These are phyloP conservation scores for Catharanthus roseus DNA, from an alignment of 257 asterid genomes.

Conservation along the genomic window DNA sequence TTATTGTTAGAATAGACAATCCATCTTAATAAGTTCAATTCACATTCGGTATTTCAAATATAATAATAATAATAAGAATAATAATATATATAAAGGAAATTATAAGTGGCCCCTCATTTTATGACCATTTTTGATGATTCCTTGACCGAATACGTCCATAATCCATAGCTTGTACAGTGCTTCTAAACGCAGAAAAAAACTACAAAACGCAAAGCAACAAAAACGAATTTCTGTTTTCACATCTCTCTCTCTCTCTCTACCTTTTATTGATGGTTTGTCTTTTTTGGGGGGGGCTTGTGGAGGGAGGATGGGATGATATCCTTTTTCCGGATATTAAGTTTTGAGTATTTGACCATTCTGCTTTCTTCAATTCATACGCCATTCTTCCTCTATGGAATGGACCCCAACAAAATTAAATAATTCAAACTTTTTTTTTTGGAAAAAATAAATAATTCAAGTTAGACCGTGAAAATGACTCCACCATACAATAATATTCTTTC, in stretches of 20 bases:
- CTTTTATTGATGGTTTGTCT: not conserved
- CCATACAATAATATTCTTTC: not conserved
- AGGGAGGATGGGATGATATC: not conserved
- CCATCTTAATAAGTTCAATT: no score
- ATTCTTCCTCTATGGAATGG: not conserved
- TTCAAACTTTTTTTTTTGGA: no score
- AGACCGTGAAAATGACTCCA: not conserved
- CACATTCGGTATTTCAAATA: no score
- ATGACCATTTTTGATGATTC: not conserved
- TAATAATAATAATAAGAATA: no score
- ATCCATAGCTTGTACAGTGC: not conserved
- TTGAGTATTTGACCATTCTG: not conserved
- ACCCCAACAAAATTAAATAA: no score
- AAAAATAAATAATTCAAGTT: no score
- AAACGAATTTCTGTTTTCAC: not conserved
- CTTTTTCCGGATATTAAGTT: not conserved
- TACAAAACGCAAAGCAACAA: not conserved
- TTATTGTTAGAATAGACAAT: no score
- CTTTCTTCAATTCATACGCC: not conserved
- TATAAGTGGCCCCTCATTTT: not conserved
- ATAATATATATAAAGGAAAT: no score
- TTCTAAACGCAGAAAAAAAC: not conserved
- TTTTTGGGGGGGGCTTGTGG: not conserved
- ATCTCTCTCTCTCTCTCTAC: not conserved
- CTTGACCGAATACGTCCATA: not conserved